Conservation (phyloP, 345 rosid genomes). For the Sisymbrium irio region DNA sequence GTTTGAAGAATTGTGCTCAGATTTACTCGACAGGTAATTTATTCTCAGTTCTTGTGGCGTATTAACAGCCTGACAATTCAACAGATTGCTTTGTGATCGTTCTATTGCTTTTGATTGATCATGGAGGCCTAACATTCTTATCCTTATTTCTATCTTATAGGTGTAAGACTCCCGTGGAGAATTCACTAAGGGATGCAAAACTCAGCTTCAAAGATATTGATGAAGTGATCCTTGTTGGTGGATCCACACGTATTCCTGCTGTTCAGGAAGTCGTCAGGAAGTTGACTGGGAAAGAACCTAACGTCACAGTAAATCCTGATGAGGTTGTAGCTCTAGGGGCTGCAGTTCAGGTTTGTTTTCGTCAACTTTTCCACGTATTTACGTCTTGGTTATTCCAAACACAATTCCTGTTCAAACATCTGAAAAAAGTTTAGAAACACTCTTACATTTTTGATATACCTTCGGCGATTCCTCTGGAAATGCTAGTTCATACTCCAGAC, state of each 20-base stretch:
- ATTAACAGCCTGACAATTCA: not conserved
- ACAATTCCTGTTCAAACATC: not conserved
- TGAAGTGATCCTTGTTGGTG: constrained; percentile 98
- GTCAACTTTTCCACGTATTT: not conserved
- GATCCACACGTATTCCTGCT: constrained; percentile 97
- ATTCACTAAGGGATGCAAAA: constrained; percentile 82
- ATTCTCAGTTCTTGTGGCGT: not conserved
- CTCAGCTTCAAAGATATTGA: constrained; percentile 80
- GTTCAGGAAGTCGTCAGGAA: constrained; percentile 91
- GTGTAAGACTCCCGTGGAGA: constrained; percentile 86
- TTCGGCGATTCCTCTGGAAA: not conserved
- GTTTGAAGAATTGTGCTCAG: constrained; percentile 89
- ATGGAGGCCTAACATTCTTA: not conserved
- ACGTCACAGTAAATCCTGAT: constrained; percentile 95
- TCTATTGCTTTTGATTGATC: not conserved
- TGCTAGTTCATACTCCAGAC: not conserved
- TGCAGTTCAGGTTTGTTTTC: constrained; percentile 79
- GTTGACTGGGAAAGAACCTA: constrained; percentile 90
- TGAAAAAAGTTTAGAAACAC: not conserved
- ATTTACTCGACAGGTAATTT: constrained; percentile 82
- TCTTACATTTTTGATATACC: not conserved
- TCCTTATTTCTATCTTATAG: constrained; percentile 29
- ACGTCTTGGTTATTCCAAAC: not conserved
- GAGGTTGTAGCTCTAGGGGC: constrained; percentile 99
- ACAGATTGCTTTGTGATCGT: not conserved